Conservation (phyloP, 257 asterid genomes). For the Fraxinus quadrangulata region DNA sequence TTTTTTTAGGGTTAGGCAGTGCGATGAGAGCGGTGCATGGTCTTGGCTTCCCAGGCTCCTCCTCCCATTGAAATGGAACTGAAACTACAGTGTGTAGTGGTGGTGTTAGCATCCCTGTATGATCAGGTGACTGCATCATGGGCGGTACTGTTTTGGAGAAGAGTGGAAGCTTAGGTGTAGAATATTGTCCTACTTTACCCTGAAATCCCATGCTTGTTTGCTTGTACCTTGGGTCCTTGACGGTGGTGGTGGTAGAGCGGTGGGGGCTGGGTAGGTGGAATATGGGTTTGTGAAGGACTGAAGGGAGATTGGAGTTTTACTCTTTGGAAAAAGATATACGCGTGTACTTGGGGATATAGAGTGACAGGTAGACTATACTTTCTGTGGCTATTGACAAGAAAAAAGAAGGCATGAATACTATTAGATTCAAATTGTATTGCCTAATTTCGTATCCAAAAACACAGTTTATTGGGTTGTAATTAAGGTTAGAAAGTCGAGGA, state of each 20-base stretch:
- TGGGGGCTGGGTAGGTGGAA: background rate
- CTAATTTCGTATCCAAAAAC: too few relatives aligned
- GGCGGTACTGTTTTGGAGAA: conserved; percentile 24
- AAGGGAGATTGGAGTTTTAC: background rate
- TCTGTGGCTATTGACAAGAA: background rate
- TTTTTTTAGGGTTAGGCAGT: conserved; percentile 27
- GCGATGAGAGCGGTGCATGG: conserved; percentile 40
- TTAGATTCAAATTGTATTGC: too few relatives aligned
- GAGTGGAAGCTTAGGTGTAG: conserved; percentile 44
- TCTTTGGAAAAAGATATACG: too few relatives aligned
- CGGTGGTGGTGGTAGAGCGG: background rate
- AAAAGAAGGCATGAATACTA: background rate
- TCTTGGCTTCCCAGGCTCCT: conserved; percentile 75
- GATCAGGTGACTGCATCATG: conserved; percentile 47
- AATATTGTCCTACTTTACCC: conserved; percentile 11
- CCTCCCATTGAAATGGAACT: conserved; percentile 83
- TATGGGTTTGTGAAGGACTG: background rate
- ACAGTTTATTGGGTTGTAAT: too few relatives aligned
- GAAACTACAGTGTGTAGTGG: conserved; percentile 55
- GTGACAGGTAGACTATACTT: background rate
- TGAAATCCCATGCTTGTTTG: conserved; percentile 35
- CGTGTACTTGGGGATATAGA: too few relatives aligned
- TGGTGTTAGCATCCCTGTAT: conserved; percentile 51
- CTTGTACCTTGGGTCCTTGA: background rate
- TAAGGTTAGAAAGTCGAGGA: too few relatives aligned